Conservation (phyloP, 331 rosid genomes). For the Dryas integrifolia region DNA sequence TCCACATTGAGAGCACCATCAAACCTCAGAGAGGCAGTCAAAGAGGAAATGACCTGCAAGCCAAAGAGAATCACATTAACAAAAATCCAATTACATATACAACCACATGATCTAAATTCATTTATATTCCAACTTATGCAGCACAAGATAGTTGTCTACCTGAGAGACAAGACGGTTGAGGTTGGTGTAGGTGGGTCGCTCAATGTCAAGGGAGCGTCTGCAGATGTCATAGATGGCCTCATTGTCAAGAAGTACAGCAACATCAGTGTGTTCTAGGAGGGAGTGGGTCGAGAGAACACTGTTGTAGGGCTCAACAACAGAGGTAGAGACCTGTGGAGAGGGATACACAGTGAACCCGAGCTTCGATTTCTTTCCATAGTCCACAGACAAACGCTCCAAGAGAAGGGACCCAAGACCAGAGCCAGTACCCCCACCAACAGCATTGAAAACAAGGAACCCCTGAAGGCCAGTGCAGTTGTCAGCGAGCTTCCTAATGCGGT, state of each 20-base stretch:
- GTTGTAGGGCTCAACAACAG: conserved; percentile 48
- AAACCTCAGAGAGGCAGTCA: conserved; percentile 84
- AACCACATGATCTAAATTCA: neutral
- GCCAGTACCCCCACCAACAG: conserved; percentile 49
- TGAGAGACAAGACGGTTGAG: conserved; percentile 45
- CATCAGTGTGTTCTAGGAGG: conserved; percentile 44
- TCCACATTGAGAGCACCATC: conserved; percentile 91
- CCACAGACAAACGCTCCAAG: conserved; percentile 43
- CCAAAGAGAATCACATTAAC: neutral
- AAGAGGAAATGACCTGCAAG: conserved; percentile 74
- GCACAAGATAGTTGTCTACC: conserved; percentile 13
- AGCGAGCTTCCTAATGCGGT: conserved; percentile 43
- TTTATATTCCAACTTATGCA: neutral
- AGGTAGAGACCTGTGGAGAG: conserved; percentile 47
- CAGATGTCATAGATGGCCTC: conserved; percentile 45
- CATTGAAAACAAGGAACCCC: conserved; percentile 42
- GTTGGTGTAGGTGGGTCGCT: conserved; percentile 46
- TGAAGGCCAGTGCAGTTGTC: conserved; percentile 49
- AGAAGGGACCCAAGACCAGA: conserved; percentile 45
- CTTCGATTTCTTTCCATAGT: conserved; percentile 44
- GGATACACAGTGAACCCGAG: conserved; percentile 47
- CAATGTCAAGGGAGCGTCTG: conserved; percentile 46
- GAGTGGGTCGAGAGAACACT: conserved; percentile 46
- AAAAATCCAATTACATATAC: neutral
- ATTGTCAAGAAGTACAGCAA: conserved; percentile 42